Conservation (phyloP, 805 yeast genomes). For the Hanseniaspora vineae region DNA sequence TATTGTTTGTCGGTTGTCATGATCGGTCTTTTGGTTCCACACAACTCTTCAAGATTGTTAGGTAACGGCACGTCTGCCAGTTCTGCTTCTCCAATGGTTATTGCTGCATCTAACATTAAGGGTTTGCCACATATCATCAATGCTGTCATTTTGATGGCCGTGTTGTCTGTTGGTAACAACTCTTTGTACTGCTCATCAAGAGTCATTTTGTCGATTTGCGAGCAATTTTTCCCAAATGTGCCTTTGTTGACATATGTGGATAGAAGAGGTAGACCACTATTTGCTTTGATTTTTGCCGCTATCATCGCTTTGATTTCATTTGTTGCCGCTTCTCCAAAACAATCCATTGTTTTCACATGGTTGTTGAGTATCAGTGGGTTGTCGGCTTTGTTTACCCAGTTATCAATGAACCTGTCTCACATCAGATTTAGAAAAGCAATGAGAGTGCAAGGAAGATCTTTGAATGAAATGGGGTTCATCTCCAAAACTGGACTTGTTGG, state of each 20-base stretch:
- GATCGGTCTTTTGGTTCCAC: slow-evolving; percentile 44
- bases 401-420: slow-evolving; percentile 41
- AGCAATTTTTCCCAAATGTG: slow-evolving; percentile 28
- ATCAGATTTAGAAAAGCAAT: slow-evolving; percentile 48
- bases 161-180: slow-evolving; percentile 71
- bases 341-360: slow-evolving; percentile 51
- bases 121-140: slow-evolving; percentile 67
- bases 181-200: slow-evolving; percentile 70
- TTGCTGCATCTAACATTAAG: slow-evolving; percentile 40
- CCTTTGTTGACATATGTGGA: slow-evolving; percentile 38
- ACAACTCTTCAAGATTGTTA: slow-evolving; percentile 28
- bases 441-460: slow-evolving; percentile 37
- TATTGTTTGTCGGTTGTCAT: slow-evolving; percentile 35
- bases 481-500: slow-evolving; percentile 42
- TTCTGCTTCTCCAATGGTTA: slow-evolving; percentile 57
- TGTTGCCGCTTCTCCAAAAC: slow-evolving; percentile 47
- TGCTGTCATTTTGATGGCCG: slow-evolving; percentile 64
- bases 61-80: slow-evolving; percentile 32
- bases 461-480: slow-evolving; percentile 38
- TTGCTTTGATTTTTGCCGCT: slow-evolving; percentile 40
- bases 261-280: slow-evolving; percentile 46
- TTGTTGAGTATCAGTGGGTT: slow-evolving; percentile 49
- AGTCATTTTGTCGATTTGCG: slow-evolving; percentile 35
- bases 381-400: slow-evolving; percentile 52
- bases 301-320: slow-evolving; percentile 50